Base-by-base conservation (phyloP, 257 asterid species). In the Scutellaria barbata region DNA sequence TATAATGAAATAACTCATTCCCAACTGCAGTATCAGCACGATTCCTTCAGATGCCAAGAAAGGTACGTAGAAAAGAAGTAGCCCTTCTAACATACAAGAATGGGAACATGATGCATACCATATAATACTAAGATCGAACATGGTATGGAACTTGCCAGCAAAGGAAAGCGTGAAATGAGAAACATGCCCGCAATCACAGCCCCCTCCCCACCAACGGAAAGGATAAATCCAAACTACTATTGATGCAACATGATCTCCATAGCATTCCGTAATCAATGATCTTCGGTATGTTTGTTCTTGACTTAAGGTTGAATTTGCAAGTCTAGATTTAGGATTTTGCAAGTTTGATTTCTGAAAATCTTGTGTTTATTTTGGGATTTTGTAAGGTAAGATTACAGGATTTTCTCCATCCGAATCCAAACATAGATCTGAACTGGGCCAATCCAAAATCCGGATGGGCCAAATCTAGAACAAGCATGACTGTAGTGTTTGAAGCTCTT, bases 161-260 rank as follows among this genome's bases (percentile, higher is more conserved):
- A n/a, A 59, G 10, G 18, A 37, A 54, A 39, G n/a, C 7, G 7
- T 62, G 12, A 40, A 13, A 63, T 51, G 37, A 70, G 17, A 33
- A 14, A 20, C 25, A 51, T 51, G 55, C 37, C 7, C 11, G 8
- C 39, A 63, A 12, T 20, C 35, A 30, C 35, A 30, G 35, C 35
- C 56, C 55, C 22, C 8, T 16, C 47, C 40, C 25, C 11, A 37
- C 66, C 56, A 14, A 63, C 12, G 1, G 5, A 10, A 33, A 1
- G 2, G 5, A 41, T 48, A 42, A 41, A 40, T 37, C 14, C 41
- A 52, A 18, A 37, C 13, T 22, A 51, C 63, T n/a, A 57, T 8
- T 43, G n/a, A 6, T 45, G 9, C 58, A 63, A 0, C 20, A 42
- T 30, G 20, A 63, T 63, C 53, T 35, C 66, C 63, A 72, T 30